These are phyloP conservation scores for Fomitopsis pulvina DNA, from an alignment of 768 basidiomycete species.

Conservation along the genomic window DNA sequence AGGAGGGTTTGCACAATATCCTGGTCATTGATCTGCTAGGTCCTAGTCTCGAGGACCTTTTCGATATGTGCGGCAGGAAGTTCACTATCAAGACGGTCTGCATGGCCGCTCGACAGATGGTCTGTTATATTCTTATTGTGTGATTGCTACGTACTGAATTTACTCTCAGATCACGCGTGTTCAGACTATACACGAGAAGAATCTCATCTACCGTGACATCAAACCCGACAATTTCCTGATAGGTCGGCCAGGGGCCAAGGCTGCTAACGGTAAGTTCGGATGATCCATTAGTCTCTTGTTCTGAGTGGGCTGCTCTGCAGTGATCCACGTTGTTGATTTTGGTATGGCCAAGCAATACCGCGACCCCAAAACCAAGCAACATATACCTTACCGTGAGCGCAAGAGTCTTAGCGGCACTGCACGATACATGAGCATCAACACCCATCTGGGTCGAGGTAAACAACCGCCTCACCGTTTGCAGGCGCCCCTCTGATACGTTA, in stretches of 20 bases:
- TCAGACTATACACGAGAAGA: slow-evolving; percentile 98
- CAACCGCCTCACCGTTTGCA: slow-evolving; percentile 6
- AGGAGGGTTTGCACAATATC: slow-evolving; percentile 97
- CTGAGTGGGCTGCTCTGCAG: slow-evolving; percentile 27
- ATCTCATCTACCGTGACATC: slow-evolving; percentile 98
- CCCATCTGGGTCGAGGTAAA: slow-evolving; percentile 91
- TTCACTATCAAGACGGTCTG: slow-evolving; percentile 98
- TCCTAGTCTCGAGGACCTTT: slow-evolving; percentile 93
- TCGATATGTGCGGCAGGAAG: slow-evolving; percentile 98
- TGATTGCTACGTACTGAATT: background rate
- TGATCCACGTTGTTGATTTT: slow-evolving; percentile 94
- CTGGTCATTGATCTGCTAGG: slow-evolving; percentile 97
- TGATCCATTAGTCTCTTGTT: background rate
- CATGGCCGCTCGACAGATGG: slow-evolving; percentile 98
- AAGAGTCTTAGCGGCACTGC: slow-evolving; percentile 97
- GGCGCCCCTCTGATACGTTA: background rate
- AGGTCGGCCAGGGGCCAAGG: slow-evolving; percentile 89
- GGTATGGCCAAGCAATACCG: slow-evolving; percentile 99
- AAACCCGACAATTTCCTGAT: slow-evolving; percentile 99
- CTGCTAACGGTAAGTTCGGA: slow-evolving; percentile 58
- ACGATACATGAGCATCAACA: slow-evolving; percentile 99
- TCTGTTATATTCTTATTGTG: slow-evolving; percentile 25
- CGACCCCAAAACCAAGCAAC: slow-evolving; percentile 98
- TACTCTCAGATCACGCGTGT: slow-evolving; percentile 75
- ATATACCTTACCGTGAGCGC: slow-evolving; percentile 97